Conservation (phyloP, 129 eudicot genomes). For the Helichrysum umbraculigerum region DNA sequence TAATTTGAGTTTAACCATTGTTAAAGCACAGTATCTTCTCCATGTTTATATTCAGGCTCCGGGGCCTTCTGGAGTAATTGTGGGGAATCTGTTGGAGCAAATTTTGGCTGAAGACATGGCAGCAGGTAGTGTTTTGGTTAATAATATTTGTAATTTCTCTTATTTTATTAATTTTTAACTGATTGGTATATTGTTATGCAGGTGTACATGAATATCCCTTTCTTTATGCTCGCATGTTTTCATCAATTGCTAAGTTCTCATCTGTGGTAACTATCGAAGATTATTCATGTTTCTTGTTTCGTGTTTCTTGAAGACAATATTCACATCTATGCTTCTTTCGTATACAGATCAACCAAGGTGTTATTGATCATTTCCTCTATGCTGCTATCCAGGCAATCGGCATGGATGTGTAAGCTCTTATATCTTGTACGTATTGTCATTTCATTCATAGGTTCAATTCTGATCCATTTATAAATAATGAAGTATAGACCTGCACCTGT, state of each 20-base stretch:
- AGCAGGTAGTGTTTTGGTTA: constrained; percentile 47
- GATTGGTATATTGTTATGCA: constrained; percentile 38
- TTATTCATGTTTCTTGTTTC: not conserved
- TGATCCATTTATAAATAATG: not conserved
- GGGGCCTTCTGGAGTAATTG: constrained; percentile 42
- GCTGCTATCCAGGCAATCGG: constrained; percentile 80
- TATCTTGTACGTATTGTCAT: not conserved
- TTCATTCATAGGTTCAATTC: not conserved
- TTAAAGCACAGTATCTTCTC: constrained; percentile 4
- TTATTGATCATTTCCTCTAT: constrained; percentile 69
- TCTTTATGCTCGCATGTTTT: constrained; percentile 90
- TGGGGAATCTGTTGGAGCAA: constrained; percentile 70
- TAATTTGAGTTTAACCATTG: constrained; percentile 17
- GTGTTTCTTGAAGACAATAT: constrained; percentile 6
- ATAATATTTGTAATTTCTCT: not conserved
- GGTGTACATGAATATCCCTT: constrained; percentile 84
- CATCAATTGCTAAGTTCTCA: constrained; percentile 78
- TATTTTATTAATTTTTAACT: constrained; percentile 1
- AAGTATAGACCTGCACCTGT: constrained; percentile 77
- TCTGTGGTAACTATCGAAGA: constrained; percentile 60
- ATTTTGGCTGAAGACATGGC: constrained; percentile 76
- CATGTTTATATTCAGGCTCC: constrained; percentile 45
- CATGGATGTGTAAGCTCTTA: constrained; percentile 78
- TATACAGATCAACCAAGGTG: constrained; percentile 62
- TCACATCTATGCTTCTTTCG: constrained; percentile 24